A percentile compares a stretch with the other conserved stretches of the same genome.
phyloP scores from a whole-genome alignment of 2,329 filamentous ascomycete genomes.

The Macrophomina phaseolina region DNA sequence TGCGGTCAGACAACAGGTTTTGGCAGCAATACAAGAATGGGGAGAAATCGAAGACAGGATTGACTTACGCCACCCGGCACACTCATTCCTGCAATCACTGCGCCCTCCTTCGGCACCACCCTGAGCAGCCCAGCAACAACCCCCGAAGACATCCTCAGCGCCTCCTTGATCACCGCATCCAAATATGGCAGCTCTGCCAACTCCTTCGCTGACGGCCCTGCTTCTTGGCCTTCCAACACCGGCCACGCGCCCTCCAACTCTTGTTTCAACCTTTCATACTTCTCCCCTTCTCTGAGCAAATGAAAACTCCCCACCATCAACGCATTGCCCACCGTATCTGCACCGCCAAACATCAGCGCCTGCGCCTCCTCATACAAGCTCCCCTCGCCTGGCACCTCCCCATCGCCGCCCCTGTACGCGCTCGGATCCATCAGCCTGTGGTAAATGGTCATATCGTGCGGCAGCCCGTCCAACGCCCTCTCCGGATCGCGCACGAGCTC shows the following conservation, averaged over 20 bases:
- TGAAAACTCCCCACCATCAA: conserved; percentile 51
- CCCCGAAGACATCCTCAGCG: conserved; percentile 45
- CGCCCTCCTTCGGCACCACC: conserved; percentile 35
- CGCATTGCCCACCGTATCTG: conserved; percentile 52
- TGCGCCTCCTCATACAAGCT: conserved; percentile 53
- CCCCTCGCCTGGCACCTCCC: conserved; percentile 34
- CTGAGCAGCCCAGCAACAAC: conserved; percentile 38
- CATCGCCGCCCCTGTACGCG: conserved; percentile 38
- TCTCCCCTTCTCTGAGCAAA: conserved; percentile 43
- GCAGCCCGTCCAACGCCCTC: conserved; percentile 37
- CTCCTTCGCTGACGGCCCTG: conserved; percentile 40
- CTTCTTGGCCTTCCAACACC: conserved; percentile 43
- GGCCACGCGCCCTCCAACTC: conserved; percentile 50
- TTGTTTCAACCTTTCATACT: conserved; percentile 42
- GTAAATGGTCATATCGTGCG: conserved; percentile 47
- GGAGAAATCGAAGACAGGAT: background rate
- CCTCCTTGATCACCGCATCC: conserved; percentile 50
- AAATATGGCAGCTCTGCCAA: conserved; percentile 45
- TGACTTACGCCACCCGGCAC: conserved; percentile 35
- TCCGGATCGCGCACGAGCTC: conserved; percentile 40
- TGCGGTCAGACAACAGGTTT: background rate
- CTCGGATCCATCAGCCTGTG: conserved; percentile 43
- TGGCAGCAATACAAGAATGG: background rate
- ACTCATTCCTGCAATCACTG: conserved; percentile 32
- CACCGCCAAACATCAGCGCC: conserved; percentile 54